Conservation (phyloP, 2,329 filamentous ascomycete genomes). For the Trichophyton rubrum region DNA sequence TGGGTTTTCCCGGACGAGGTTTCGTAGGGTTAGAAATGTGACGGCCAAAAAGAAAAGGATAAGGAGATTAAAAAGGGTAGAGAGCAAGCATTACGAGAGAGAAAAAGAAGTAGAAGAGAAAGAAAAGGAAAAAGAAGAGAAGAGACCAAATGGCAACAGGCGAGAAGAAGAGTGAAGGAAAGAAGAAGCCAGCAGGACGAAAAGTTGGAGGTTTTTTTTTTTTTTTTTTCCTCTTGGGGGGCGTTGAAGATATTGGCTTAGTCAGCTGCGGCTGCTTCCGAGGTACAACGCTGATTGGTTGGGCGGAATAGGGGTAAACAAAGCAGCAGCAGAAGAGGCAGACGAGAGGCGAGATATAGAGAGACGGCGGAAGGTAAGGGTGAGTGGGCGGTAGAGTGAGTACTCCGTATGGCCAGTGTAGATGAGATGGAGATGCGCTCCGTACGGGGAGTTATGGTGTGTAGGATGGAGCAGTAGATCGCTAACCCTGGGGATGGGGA, state of each 20-base stretch:
- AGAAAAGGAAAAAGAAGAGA: background rate
- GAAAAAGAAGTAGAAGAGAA: slow-evolving; percentile 1
- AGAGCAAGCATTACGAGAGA: slow-evolving; percentile 4
- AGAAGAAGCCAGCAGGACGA: background rate
- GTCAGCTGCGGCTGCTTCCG: background rate
- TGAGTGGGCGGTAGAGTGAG: no score
- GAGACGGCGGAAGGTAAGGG: background rate
- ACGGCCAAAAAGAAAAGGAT: slow-evolving; percentile 6
- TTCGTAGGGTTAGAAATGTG: background rate
- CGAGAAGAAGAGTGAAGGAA: slow-evolving; percentile 1
- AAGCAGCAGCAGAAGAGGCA: background rate
- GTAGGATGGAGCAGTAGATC: no score
- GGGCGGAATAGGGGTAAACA: background rate
- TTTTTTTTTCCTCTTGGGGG: background rate
- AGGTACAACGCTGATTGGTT: background rate
- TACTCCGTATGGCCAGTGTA: no score
- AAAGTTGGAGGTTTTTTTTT: slow-evolving; percentile 3
- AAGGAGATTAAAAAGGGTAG: slow-evolving; percentile 5
- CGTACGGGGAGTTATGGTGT: no score
- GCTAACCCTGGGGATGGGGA: no score
- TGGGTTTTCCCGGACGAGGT: background rate
- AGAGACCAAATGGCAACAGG: background rate
- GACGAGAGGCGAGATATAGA: background rate
- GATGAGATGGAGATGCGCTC: no score
- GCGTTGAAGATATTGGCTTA: background rate